These are phyloP conservation scores for Scheffersomyces lignosus DNA, from an alignment of 805 yeast species.

Conservation along the genomic window DNA sequence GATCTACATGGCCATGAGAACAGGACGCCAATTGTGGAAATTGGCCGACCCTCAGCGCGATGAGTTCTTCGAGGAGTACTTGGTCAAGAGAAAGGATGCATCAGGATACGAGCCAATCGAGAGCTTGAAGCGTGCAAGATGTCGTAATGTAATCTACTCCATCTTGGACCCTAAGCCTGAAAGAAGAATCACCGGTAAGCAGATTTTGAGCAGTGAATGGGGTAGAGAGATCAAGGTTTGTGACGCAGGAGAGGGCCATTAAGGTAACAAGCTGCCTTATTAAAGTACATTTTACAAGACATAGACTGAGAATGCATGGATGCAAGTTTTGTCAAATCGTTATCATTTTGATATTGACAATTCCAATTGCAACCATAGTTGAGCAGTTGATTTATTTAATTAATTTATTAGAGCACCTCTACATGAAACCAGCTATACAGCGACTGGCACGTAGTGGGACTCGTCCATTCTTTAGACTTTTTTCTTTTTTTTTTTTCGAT, in stretches of 20 bases:
- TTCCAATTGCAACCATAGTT: too few species aligned
- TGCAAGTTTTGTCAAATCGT: too few species aligned
- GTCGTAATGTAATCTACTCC: conserved; percentile 90
- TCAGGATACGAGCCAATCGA: conserved; percentile 94
- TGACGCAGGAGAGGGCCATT: conserved; percentile 55
- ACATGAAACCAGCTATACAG: too few species aligned
- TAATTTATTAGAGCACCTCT: too few species aligned
- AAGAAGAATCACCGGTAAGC: conserved; percentile 84
- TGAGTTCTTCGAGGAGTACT: conserved; percentile 73
- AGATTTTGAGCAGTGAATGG: conserved; percentile 92
- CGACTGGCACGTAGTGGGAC: too few species aligned
- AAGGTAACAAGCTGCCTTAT: conserved; percentile 1
- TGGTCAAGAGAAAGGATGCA: conserved; percentile 75
- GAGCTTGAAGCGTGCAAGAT: conserved; percentile 75
- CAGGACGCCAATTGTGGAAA: conserved; percentile 93
- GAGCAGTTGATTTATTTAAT: too few species aligned
- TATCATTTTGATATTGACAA: too few species aligned
- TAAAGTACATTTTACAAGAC: too few species aligned
- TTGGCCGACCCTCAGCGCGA: conserved; percentile 73
- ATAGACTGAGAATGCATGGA: too few species aligned
- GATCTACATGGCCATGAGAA: conserved; percentile 89
- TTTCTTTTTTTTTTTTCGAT: too few species aligned
- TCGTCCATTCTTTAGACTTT: too few species aligned
- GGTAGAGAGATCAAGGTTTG: conserved; percentile 85
- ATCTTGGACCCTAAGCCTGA: conserved; percentile 89